A percentile compares a stretch with the other conserved stretches of the same genome.
These are phyloP conservation scores for Russula earlei DNA, from an alignment of 768 basidiomycete genomes.

Conservation along the genomic window DNA sequence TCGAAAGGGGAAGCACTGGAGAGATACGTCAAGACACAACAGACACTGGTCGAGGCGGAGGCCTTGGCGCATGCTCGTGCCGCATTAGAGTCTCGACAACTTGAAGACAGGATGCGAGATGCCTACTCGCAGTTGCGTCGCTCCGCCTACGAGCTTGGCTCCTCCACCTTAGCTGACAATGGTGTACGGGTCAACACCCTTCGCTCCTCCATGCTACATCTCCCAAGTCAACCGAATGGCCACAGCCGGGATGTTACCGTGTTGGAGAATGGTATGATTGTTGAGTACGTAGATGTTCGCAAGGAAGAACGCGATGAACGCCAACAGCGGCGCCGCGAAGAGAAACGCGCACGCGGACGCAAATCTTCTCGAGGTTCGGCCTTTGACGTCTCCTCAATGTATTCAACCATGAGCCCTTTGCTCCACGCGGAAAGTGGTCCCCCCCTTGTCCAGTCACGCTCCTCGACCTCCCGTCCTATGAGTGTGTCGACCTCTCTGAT, in stretches of 20 bases:
- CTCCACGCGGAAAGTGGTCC: conserved; percentile 50
- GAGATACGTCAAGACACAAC: conserved; percentile 74
- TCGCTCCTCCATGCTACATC: conserved; percentile 27
- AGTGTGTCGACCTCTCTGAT: conserved; percentile 52
- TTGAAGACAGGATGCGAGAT: conserved; percentile 73
- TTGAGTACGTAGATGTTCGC: conserved; percentile 78
- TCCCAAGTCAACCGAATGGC: conserved; percentile 30
- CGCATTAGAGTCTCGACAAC: conserved; percentile 63
- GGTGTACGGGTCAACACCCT: conserved; percentile 68
- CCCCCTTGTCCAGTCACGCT: conserved; percentile 32
- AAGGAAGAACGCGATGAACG: conserved; percentile 70
- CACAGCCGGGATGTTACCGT: conserved; percentile 69
- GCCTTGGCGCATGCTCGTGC: conserved; percentile 68
- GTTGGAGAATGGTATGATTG: conserved; percentile 82
- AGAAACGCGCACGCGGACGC: conserved; percentile 46
- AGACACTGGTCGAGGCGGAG: conserved; percentile 73
- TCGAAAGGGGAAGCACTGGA: conserved; percentile 77
- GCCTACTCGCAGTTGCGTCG: conserved; percentile 71
- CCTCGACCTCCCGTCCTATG: conserved; percentile 35
- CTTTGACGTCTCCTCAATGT: conserved; percentile 64
- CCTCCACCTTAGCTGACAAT: conserved; percentile 39
- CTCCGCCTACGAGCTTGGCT: conserved; percentile 63
- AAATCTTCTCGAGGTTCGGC: conserved; percentile 66
- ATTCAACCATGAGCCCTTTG: conserved; percentile 53
- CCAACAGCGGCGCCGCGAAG: conserved; percentile 62